A percentile compares a stretch with the other conserved stretches of the same genome.
phyloP scores from a whole-genome alignment of 2,329 filamentous ascomycete genomes.

The Penicillium glabrum region DNA sequence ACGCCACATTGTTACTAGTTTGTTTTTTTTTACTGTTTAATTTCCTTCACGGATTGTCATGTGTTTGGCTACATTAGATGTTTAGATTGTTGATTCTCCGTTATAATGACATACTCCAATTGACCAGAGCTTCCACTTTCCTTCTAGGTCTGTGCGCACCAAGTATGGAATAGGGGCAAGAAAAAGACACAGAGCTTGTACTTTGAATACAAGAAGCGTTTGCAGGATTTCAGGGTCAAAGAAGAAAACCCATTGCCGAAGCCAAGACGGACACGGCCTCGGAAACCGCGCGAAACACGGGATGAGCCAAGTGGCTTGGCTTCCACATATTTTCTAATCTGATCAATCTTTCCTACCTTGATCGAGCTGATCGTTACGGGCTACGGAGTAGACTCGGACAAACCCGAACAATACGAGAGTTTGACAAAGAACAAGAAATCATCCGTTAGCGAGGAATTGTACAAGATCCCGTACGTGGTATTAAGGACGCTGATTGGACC shows the following conservation, averaged over 20 bases:
- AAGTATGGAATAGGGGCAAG: too few relatives aligned
- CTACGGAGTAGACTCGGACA: background rate
- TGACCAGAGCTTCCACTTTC: background rate
- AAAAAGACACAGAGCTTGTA: too few relatives aligned
- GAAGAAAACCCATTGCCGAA: background rate
- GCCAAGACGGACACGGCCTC: constrained; percentile 4
- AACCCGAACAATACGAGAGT: too few relatives aligned
- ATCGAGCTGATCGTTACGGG: background rate
- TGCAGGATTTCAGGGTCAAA: background rate
- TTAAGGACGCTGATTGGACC: background rate
- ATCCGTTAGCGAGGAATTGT: too few relatives aligned
- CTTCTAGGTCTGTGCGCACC: too few relatives aligned
- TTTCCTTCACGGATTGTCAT: background rate
- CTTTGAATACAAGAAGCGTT: too few relatives aligned
- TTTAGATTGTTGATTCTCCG: constrained; percentile 11
- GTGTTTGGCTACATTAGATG: background rate
- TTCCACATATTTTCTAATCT: background rate
- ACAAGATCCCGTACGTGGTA: too few relatives aligned
- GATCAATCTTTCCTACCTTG: background rate
- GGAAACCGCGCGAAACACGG: constrained; percentile 10
- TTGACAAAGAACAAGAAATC: background rate
- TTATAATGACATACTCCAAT: background rate
- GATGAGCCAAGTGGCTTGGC: background rate
- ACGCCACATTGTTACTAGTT: background rate
- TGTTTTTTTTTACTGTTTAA: background rate